Evolutionary conservation across 2,329 filamentous ascomycete genomes (phyloP).

Genomic region (Alternaria brassicae): DNA sequence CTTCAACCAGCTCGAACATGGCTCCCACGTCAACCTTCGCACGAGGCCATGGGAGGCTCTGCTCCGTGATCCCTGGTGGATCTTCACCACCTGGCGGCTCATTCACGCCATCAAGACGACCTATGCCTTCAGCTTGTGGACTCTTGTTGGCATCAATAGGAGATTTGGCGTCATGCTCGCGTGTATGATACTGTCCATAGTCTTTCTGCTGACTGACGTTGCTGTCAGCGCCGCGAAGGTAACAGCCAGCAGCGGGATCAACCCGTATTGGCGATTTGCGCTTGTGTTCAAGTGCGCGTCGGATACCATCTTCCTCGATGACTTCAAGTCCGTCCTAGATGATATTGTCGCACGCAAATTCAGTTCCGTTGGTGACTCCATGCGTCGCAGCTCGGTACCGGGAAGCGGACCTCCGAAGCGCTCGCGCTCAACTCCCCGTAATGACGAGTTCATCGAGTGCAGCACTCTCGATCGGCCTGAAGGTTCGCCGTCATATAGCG

Average conservation of each 20-base stretch:
- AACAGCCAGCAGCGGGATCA: constrained; percentile 39
- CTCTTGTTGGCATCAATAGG: constrained; percentile 36
- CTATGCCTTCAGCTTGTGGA: constrained; percentile 39
- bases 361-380: constrained; percentile 25
- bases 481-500: neutral
- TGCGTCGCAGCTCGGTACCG: constrained; percentile 20
- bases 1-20: constrained; percentile 39
- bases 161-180: constrained; percentile 45
- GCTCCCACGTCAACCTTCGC: constrained; percentile 36
- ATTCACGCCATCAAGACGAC: constrained; percentile 44
- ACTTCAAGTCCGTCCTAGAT: constrained; percentile 48
- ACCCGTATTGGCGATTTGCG: constrained; percentile 47
- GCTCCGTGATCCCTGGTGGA: constrained; percentile 47
- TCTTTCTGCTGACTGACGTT: constrained; percentile 42
- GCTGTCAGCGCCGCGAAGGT: constrained; percentile 39
- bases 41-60: constrained; percentile 46
- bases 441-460: constrained; percentile 31
- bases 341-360: constrained; percentile 40
- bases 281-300: constrained; percentile 48
- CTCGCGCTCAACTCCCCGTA: constrained; percentile 24
- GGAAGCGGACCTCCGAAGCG: constrained; percentile 17
- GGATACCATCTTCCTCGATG: constrained; percentile 47
- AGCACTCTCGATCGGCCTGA: constrained; percentile 14
- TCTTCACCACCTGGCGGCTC: constrained; percentile 46
- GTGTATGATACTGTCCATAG: constrained; percentile 45